phyloP scores from a whole-genome alignment of 495 filamentous ascomycete genomes.

The Aspergillus taichungensis region DNA sequence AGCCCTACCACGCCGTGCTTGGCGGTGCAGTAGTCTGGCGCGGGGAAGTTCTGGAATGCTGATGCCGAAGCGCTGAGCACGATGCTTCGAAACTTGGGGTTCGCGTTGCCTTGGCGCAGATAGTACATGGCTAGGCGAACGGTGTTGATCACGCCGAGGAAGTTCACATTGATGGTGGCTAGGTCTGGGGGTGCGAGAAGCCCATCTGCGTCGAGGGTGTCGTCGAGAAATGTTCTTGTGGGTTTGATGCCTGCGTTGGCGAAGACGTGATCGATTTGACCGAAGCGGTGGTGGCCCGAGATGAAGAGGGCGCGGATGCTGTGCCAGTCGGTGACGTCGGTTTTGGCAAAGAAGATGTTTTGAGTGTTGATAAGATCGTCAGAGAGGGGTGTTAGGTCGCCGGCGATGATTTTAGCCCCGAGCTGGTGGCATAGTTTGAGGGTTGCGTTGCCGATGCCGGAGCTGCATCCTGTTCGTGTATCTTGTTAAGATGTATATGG shows the following conservation, averaged over 20 bases:
- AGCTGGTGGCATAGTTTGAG: constrained; percentile 33
- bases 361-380: constrained; percentile 12
- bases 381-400: constrained; percentile 28
- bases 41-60: constrained; percentile 29
- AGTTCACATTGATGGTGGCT: constrained; percentile 33
- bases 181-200: constrained; percentile 33
- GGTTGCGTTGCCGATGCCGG: constrained; percentile 43
- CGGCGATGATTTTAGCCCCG: constrained; percentile 37
- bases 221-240: constrained; percentile 27
- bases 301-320: constrained; percentile 33
- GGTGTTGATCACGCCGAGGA: constrained; percentile 34
- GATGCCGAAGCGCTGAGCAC: constrained; percentile 30
- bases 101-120: constrained; percentile 16
- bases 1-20: constrained; percentile 35
- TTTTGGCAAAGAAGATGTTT: constrained; percentile 21
- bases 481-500: background rate
- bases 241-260: constrained; percentile 41
- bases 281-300: constrained; percentile 24
- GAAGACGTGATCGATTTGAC: constrained; percentile 42
- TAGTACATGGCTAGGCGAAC: constrained; percentile 28
- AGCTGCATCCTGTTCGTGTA: constrained; percentile 32
- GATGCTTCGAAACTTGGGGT: constrained; percentile 21
- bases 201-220: constrained; percentile 30
- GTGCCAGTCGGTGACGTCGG: constrained; percentile 35
- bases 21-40: constrained; percentile 26